Evolutionary conservation across 2,329 filamentous ascomycete genomes (phyloP).

Genomic region (Pseudocercospora cruenta): DNA sequence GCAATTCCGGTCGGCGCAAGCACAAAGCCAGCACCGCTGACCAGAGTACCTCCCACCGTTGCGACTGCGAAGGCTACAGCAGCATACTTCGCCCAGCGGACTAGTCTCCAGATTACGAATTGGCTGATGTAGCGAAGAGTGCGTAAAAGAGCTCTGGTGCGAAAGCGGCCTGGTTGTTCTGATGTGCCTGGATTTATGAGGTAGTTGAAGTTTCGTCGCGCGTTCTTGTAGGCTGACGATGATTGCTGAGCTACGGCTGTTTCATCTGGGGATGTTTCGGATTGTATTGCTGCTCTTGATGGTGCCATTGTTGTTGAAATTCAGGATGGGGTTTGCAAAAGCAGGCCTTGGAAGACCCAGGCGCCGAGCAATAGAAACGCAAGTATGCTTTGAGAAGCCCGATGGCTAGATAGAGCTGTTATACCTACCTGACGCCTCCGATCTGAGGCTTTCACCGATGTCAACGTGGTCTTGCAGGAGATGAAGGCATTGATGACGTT

Average conservation of each 20-base stretch:
- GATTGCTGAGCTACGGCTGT: constrained; percentile 10
- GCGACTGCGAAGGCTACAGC: constrained; percentile 46
- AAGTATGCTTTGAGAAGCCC: background rate
- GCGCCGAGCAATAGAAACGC: background rate
- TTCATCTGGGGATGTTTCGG: constrained; percentile 3
- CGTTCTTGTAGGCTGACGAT: background rate
- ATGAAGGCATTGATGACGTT: background rate
- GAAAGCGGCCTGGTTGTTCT: constrained; percentile 38
- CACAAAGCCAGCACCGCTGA: constrained; percentile 46
- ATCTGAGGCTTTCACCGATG: background rate
- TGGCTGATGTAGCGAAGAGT: constrained; percentile 43
- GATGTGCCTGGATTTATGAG: constrained; percentile 16
- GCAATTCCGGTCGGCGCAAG: constrained; percentile 47
- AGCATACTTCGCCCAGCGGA: constrained; percentile 50
- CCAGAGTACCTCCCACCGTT: constrained; percentile 43
- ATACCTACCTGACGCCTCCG: background rate
- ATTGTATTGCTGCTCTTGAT: background rate
- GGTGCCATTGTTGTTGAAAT: constrained; percentile 4
- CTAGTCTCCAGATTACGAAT: constrained; percentile 48
- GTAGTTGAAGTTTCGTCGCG: constrained; percentile 17
- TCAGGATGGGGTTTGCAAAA: too few species aligned
- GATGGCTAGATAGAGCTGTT: background rate
- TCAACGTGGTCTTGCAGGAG: background rate
- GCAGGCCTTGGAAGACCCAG: background rate
- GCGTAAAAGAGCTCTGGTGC: constrained; percentile 46